These are phyloP conservation scores for Aspergillus sp. DNA, from an alignment of 2,329 filamentous ascomycete species.

Conservation along the genomic window DNA sequence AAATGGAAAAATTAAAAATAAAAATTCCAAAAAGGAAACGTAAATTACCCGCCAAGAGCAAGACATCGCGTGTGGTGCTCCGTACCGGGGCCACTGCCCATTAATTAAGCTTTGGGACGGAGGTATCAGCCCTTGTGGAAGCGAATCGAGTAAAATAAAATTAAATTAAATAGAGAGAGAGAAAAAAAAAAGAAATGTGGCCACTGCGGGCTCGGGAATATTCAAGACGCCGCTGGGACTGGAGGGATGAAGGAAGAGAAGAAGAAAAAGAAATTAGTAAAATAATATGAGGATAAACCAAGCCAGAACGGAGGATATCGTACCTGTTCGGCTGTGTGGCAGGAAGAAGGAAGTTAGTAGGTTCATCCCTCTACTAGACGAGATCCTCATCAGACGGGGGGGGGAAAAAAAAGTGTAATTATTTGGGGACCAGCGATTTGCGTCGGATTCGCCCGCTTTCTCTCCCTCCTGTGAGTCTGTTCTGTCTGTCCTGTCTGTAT, in stretches of 20 bases:
- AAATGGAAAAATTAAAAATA: not conserved
- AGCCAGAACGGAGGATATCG: constrained; percentile 2
- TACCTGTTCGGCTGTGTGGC: not conserved
- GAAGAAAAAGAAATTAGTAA: not conserved
- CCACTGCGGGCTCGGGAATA: constrained; percentile 20
- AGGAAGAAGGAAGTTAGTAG: not conserved
- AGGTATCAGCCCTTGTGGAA: constrained; percentile 25
- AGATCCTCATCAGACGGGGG: not conserved
- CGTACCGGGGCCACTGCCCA: constrained; percentile 20
- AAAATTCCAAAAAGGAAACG: not conserved
- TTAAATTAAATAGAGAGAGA: no score
- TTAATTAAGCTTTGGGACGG: constrained; percentile 31
- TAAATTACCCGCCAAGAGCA: constrained; percentile 2
- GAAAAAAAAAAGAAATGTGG: constrained; percentile 5
- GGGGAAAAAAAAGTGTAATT: no score
- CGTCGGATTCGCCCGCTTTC: constrained; percentile 1
- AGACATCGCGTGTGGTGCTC: constrained; percentile 12
- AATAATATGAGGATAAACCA: not conserved
- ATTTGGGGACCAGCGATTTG: not conserved
- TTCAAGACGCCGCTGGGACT: constrained; percentile 1
- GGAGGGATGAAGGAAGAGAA: not conserved
- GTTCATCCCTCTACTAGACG: not conserved
- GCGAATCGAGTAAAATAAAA: constrained; percentile 11
- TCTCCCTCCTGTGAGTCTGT: not conserved
- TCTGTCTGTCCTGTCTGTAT: no score